Conservation (phyloP, 305 asterid species). For the Rubia peregrina region DNA sequence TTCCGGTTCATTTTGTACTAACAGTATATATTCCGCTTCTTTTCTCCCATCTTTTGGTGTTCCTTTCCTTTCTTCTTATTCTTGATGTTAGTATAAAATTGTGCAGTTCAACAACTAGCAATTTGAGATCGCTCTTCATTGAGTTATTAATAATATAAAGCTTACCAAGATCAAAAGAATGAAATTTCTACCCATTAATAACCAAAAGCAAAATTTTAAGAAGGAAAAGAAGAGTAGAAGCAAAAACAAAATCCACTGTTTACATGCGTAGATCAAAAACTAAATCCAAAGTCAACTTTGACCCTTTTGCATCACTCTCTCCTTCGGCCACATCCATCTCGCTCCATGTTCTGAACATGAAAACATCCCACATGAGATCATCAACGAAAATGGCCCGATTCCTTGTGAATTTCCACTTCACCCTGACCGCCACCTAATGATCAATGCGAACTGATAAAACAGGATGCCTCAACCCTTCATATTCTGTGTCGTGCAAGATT, state of each 20-base stretch:
- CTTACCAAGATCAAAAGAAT: constrained; percentile 15
- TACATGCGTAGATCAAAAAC: constrained; percentile 27
- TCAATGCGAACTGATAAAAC: constrained; percentile 59
- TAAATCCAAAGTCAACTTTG: constrained; percentile 21
- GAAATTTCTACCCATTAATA: background rate
- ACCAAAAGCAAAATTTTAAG: background rate
- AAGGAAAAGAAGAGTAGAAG: background rate
- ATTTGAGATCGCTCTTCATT: too few species aligned
- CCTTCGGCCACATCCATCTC: constrained; percentile 79
- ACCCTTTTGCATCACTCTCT: constrained; percentile 21
- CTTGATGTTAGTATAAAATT: background rate
- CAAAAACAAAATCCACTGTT: too few species aligned
- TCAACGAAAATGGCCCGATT: constrained; percentile 52
- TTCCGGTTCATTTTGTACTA: background rate
- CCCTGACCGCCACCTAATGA: constrained; percentile 44
- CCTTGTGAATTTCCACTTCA: constrained; percentile 72
- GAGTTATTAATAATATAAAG: constrained; percentile 9
- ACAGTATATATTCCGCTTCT: background rate
- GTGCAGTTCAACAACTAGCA: too few species aligned
- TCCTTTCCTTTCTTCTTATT: background rate
- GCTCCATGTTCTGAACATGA: constrained; percentile 85
- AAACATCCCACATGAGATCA: constrained; percentile 84
- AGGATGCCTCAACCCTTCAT: too few species aligned
- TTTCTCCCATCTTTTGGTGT: background rate
- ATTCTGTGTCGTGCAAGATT: too few species aligned